Base-by-base conservation (phyloP, 192 early-diverging fungal genomes). In the Chytriomyces sp. region DNA sequence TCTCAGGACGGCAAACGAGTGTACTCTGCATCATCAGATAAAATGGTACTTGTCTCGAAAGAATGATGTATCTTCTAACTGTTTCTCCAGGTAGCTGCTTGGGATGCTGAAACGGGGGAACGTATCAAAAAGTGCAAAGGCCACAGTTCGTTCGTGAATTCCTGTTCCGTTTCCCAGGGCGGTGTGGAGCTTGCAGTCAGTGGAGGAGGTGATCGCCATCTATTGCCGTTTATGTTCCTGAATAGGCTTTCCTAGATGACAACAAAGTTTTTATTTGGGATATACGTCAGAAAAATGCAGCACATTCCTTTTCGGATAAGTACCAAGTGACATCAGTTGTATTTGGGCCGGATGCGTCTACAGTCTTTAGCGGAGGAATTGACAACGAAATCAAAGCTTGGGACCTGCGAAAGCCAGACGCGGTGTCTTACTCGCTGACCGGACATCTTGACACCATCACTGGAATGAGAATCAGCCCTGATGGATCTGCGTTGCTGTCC, bases 401-500 rank as follows among this genome's bases (percentile, higher is more conserved):
- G 93, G 96, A 98, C 83, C 49, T 98, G 38, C 90, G 98, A 8
- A 93, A 88, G 37, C 73, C 52, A 1, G 86, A 87, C 26, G 76
- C 72, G 14, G 74, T 89, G 10, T 66, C 79, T 3, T 92, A 93
- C 72, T 75, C 86, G 0, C 72, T 98, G 36, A 72, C 80, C 26
- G 96, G 95, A 0, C 98, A 99, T 63, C 77, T 88, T 19, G 96
- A 96, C 80, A 95, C 93, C 0, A 84, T 99, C 59, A 91, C 94
- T 32, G 94, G 96, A 0, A 60, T 99, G 30, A 74, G 88, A 12
- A 60, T 97, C 19, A 91, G 91, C 33, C 93, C 94, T 7, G 92
- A 95, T 68, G 95, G 96, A 26, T 85, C 86, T 39, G 10, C 12
- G 49, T 80, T 99, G 30, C 72, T 96, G 39, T 93, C 91, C 5